A percentile compares a stretch with the other conserved stretches of the same genome.
Evolutionary conservation across 2,329 filamentous ascomycete genomes (phyloP).

Genomic region (Penicillium crustosum): DNA sequence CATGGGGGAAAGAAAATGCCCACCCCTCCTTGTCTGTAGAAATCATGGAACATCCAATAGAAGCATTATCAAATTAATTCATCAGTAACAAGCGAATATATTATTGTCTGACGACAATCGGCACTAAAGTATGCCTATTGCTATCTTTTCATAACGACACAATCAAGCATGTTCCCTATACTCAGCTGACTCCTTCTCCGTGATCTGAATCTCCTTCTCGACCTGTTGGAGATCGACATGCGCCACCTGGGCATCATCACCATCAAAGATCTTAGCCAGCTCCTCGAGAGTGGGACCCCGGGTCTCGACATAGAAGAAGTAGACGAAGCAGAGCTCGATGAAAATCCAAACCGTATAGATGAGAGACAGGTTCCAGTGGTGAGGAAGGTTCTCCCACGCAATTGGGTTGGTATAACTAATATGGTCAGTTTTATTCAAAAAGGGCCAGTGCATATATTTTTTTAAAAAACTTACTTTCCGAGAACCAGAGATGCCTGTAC

Average conservation of each 20-base stretch:
- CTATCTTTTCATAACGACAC: neutral
- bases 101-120: neutral
- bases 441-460: too few species aligned
- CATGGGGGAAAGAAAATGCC: too few species aligned
- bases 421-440: neutral
- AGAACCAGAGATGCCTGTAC: constrained; percentile 62
- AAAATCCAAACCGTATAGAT: constrained; percentile 35
- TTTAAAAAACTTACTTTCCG: constrained; percentile 50
- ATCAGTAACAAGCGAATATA: neutral
- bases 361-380: constrained; percentile 28
- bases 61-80: neutral
- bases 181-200: neutral
- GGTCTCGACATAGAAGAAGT: constrained; percentile 57
- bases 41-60: too few species aligned
- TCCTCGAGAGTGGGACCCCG: constrained; percentile 70
- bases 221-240: constrained; percentile 55
- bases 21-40: neutral
- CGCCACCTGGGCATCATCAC: constrained; percentile 52
- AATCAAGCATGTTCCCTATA: constrained; percentile 3
- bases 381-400: constrained; percentile 23
- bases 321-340: constrained; percentile 35
- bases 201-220: constrained; percentile 23
- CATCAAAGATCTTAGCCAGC: constrained; percentile 69
- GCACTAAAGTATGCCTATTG: neutral
- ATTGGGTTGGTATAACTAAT: constrained; percentile 28